These are phyloP conservation scores for Fibroporia radiculosa DNA, from an alignment of 768 basidiomycete genomes.

Conservation along the genomic window DNA sequence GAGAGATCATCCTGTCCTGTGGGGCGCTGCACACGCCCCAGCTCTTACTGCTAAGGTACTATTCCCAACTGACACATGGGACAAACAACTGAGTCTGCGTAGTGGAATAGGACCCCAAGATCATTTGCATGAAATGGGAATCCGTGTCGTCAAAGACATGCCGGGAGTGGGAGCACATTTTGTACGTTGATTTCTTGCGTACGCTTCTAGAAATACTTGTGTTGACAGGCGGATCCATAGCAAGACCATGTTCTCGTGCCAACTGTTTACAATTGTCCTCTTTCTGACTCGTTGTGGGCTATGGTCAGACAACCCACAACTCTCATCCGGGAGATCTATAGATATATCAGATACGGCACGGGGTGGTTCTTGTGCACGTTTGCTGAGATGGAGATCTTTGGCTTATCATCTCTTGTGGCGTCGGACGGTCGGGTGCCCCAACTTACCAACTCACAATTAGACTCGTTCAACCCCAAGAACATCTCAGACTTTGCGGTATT, in stretches of 20 bases:
- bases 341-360: constrained; percentile 26
- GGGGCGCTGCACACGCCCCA: constrained; percentile 28
- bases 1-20: constrained; percentile 18
- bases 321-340: constrained; percentile 25
- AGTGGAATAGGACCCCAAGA: constrained; percentile 20
- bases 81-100: background rate
- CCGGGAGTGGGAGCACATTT: constrained; percentile 23
- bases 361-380: constrained; percentile 23
- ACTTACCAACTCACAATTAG: constrained; percentile 12
- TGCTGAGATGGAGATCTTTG: constrained; percentile 22
- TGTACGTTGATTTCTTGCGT: constrained; percentile 1
- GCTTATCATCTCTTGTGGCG: constrained; percentile 22
- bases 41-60: constrained; percentile 28
- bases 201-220: background rate
- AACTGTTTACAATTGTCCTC: constrained; percentile 24
- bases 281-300: constrained; percentile 24
- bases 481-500: constrained; percentile 34
- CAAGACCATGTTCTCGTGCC: constrained; percentile 33
- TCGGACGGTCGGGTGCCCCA: constrained; percentile 14
- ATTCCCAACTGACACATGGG: background rate
- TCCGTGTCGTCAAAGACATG: constrained; percentile 13
- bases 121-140: constrained; percentile 16
- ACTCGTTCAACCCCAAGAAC: background rate
- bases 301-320: constrained; percentile 20
- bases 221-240: constrained; percentile 8